Conservation (phyloP, 305 asterid genomes). For the Ilex paraguariensis region DNA sequence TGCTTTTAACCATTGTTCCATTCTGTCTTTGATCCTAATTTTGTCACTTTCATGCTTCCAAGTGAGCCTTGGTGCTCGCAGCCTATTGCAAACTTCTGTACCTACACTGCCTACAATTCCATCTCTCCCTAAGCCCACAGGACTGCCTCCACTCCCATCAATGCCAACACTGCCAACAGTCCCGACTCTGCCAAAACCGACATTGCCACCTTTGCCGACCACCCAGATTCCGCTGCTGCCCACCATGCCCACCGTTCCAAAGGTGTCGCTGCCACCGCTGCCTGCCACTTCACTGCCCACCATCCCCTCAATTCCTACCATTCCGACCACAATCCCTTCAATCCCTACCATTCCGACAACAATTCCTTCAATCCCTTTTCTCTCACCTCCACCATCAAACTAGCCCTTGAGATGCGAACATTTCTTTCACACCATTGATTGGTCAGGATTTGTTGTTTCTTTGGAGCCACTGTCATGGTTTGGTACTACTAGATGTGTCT, state of each 20-base stretch:
- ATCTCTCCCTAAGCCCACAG: slow-evolving; percentile 7
- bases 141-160: slow-evolving; percentile 22
- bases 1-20: slow-evolving; percentile 4
- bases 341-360: too few relatives aligned
- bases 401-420: too few relatives aligned
- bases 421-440: too few relatives aligned
- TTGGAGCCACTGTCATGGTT: too few relatives aligned
- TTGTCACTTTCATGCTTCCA: slow-evolving; percentile 8
- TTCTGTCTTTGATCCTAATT: slow-evolving; percentile 4
- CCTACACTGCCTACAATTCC: slow-evolving; percentile 9
- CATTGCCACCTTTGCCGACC: slow-evolving; percentile 5
- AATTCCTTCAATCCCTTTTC: too few relatives aligned
- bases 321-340: background rate
- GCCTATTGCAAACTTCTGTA: slow-evolving; percentile 12
- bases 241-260: slow-evolving; percentile 18
- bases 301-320: slow-evolving; percentile 15
- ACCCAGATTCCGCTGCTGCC: slow-evolving; percentile 22
- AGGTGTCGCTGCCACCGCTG: slow-evolving; percentile 22
- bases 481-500: too few relatives aligned
- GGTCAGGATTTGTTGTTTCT: too few relatives aligned
- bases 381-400: too few relatives aligned
- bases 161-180: background rate
- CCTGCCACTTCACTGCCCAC: slow-evolving; percentile 20
- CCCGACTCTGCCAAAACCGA: slow-evolving; percentile 6
- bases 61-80: slow-evolving; percentile 2